Percentiles rank a stretch among this genome's conserved stretches.
Evolutionary conservation across 345 rosid genomes (phyloP).

Genomic region (Bruguiera parviflora): DNA sequence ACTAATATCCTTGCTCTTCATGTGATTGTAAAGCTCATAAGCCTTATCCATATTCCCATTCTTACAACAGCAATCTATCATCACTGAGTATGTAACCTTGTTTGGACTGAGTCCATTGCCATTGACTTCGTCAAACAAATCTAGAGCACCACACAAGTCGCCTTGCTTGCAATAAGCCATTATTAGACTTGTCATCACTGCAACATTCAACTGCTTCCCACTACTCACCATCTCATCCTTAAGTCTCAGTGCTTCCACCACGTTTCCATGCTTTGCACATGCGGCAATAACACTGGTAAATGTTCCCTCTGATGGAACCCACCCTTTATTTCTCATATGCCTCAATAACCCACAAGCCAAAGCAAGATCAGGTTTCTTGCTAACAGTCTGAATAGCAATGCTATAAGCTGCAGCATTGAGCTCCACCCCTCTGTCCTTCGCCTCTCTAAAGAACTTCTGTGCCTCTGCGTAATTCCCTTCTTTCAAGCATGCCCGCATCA

Average conservation of each 20-base stretch:
- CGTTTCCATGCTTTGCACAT: slow-evolving; percentile 53
- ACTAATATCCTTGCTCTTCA: slow-evolving; percentile 47
- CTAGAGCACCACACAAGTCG: slow-evolving; percentile 48
- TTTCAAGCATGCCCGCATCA: slow-evolving; percentile 58
- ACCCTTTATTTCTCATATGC: slow-evolving; percentile 56
- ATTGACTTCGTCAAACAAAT: slow-evolving; percentile 51
- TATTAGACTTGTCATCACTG: slow-evolving; percentile 63
- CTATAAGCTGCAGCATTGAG: slow-evolving; percentile 46
- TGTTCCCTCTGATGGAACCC: slow-evolving; percentile 43
- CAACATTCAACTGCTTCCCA: slow-evolving; percentile 55
- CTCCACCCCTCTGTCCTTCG: slow-evolving; percentile 43
- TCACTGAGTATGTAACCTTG: slow-evolving; percentile 52
- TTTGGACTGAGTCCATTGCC: slow-evolving; percentile 59
- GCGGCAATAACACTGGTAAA: slow-evolving; percentile 52
- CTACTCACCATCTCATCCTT: slow-evolving; percentile 72
- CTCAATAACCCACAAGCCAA: slow-evolving; percentile 47
- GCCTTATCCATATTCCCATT: slow-evolving; percentile 54
- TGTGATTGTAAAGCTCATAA: slow-evolving; percentile 51
- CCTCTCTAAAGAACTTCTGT: slow-evolving; percentile 37
- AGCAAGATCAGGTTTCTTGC: slow-evolving; percentile 36
- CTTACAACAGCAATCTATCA: slow-evolving; percentile 63
- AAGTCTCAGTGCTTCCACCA: slow-evolving; percentile 58
- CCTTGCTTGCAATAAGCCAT: slow-evolving; percentile 55
- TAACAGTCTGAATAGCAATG: slow-evolving; percentile 45
- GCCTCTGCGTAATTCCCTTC: slow-evolving; percentile 51